A percentile compares a stretch with the other conserved stretches of the same genome.
Conservation (phyloP, 116 monocot species). For the Cymodocea nodosa region DNA sequence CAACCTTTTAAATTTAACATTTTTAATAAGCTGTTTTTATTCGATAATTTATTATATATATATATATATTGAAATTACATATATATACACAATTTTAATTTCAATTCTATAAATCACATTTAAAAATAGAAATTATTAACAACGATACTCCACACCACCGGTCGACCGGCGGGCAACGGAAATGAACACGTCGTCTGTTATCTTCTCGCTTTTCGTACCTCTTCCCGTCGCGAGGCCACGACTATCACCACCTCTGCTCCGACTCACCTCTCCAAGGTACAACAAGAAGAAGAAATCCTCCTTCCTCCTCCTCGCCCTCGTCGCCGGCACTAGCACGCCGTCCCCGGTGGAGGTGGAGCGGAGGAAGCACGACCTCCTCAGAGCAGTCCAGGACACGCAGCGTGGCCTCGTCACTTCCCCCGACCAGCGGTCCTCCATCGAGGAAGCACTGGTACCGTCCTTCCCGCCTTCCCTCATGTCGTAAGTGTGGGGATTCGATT, state of each 20-base stretch:
- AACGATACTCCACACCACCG: too few relatives aligned
- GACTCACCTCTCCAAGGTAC: not conserved
- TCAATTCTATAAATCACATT: too few relatives aligned
- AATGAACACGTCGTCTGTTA: too few relatives aligned
- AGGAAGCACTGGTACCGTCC: constrained; percentile 59
- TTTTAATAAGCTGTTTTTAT: too few relatives aligned
- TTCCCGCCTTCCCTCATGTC: not conserved
- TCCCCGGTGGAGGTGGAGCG: constrained; percentile 36
- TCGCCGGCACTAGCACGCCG: not conserved
- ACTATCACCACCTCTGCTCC: not conserved
- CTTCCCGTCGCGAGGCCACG: not conserved
- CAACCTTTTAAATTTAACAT: too few relatives aligned
- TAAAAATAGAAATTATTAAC: too few relatives aligned
- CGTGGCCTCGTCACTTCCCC: constrained; percentile 53
- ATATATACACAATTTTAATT: too few relatives aligned
- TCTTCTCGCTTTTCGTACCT: not conserved
- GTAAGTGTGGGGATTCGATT: not conserved
- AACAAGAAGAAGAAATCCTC: not conserved
- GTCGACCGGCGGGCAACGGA: too few relatives aligned
- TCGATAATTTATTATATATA: too few relatives aligned
- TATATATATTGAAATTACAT: too few relatives aligned
- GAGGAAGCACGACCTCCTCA: constrained; percentile 62
- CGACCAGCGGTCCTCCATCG: constrained; percentile 80
- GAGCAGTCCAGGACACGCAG: constrained; percentile 75
- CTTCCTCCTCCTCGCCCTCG: not conserved